Evolutionary conservation across 2,329 filamentous ascomycete species (phyloP).

Genomic region (Periconia sp.): DNA sequence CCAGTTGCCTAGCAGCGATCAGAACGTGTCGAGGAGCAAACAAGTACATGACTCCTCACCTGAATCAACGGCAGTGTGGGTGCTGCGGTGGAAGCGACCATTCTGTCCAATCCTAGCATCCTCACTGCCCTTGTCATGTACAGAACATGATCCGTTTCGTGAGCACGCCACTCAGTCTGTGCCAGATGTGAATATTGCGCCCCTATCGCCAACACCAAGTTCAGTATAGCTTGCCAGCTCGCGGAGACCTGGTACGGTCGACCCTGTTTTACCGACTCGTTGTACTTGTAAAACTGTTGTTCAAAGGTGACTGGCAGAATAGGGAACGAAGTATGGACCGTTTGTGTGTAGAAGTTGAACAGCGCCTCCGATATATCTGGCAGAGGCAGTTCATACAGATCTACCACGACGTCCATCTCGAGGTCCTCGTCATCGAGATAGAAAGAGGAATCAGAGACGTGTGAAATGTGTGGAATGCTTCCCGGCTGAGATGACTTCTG

Average conservation of each 20-base stretch:
- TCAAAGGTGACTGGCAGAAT: conserved; percentile 18
- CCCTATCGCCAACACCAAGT: conserved; percentile 44
- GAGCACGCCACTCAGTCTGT: conserved; percentile 19
- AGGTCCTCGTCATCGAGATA: conserved; percentile 31
- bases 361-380: conserved; percentile 25
- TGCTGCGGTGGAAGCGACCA: conserved; percentile 30
- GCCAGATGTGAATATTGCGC: conserved; percentile 34
- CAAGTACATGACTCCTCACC: conserved; percentile 3
- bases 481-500: background rate
- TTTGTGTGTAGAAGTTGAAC: conserved; percentile 33
- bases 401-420: conserved; percentile 14
- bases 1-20: conserved; percentile 33
- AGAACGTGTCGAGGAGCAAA: conserved; percentile 2
- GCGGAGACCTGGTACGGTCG: conserved; percentile 3
- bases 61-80: conserved; percentile 17
- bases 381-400: conserved; percentile 28
- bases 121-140: conserved; percentile 30
- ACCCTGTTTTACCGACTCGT: background rate
- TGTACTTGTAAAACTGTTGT: conserved; percentile 6
- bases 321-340: conserved; percentile 26
- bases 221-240: conserved; percentile 35
- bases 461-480: background rate
- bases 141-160: conserved; percentile 28
- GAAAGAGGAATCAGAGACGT: conserved; percentile 2
- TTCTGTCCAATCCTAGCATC: conserved; percentile 13